Percentiles rank a stretch among this genome's conserved stretches.
Evolutionary conservation across 2,329 filamentous ascomycete genomes (phyloP).

Genomic region (Venturia pyrina): DNA sequence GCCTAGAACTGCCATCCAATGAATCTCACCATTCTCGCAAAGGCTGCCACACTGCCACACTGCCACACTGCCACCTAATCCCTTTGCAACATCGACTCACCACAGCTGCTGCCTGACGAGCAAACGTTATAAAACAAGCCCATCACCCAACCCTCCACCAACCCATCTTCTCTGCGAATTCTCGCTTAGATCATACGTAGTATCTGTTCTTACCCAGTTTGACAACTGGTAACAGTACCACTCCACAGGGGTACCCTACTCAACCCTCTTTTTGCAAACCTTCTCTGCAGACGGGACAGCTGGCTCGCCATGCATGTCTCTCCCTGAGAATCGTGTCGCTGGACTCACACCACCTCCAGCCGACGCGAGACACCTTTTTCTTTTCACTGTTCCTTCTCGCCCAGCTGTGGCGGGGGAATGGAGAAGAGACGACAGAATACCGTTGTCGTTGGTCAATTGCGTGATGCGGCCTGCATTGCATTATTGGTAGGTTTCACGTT

Average conservation of each 20-base stretch:
- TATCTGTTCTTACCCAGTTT: constrained; percentile 6
- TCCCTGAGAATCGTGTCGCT: not conserved
- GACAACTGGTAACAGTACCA: not conserved
- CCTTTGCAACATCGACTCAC: not conserved
- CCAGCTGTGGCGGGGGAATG: not conserved
- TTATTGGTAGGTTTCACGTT: no score
- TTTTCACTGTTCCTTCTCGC: constrained; percentile 5
- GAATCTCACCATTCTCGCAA: not conserved
- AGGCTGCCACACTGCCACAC: not conserved
- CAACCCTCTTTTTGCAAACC: not conserved
- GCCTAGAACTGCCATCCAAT: not conserved
- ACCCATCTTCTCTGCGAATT: not conserved
- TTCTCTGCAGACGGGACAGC: not conserved
- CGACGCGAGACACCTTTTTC: not conserved
- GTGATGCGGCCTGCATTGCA: not conserved
- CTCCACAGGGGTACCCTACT: not conserved
- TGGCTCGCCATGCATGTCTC: not conserved
- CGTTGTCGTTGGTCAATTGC: not conserved
- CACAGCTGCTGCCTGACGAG: not conserved
- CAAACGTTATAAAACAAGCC: not conserved
- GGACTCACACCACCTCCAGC: constrained; percentile 4
- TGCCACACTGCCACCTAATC: not conserved
- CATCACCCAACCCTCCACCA: not conserved
- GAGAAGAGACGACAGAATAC: not conserved
- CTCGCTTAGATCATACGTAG: not conserved